phyloP scores from a whole-genome alignment of 1,139 yeast genomes.

The Arxiozyma heterogenica region DNA sequence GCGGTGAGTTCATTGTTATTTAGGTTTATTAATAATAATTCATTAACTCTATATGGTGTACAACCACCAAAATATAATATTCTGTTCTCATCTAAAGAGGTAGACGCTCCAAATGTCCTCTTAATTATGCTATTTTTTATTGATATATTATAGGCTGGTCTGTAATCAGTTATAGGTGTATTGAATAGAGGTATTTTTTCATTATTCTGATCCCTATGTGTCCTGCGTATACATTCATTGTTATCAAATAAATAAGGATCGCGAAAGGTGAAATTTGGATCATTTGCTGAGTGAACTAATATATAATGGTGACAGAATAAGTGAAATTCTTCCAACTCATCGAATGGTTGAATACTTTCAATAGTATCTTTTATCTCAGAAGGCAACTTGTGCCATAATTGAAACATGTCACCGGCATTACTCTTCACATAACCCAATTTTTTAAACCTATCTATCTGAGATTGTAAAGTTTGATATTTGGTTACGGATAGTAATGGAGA shows the following conservation, averaged over 20 bases:
- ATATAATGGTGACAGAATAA: constrained; percentile 71
- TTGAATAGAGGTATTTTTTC: background rate
- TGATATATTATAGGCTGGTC: background rate
- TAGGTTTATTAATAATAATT: constrained; percentile 13
- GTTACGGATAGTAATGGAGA: constrained; percentile 63
- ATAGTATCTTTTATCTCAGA: constrained; percentile 37
- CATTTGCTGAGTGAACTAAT: constrained; percentile 54
- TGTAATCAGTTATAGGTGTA: background rate
- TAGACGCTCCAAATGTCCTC: constrained; percentile 40
- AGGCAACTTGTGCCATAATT: constrained; percentile 46
- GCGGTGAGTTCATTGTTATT: constrained; percentile 3
- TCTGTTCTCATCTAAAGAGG: constrained; percentile 12
- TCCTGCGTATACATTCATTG: background rate
- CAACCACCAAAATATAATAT: constrained; percentile 38
- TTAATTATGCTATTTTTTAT: constrained; percentile 14
- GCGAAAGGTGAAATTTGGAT: constrained; percentile 10
- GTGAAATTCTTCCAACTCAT: constrained; percentile 77
- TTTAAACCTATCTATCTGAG: constrained; percentile 45
- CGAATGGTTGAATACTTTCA: constrained; percentile 55
- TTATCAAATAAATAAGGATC: constrained; percentile 1
- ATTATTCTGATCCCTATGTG: no score
- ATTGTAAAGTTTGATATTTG: constrained; percentile 43
- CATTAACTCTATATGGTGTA: constrained; percentile 19
- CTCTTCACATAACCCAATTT: constrained; percentile 40
- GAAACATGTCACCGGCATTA: constrained; percentile 46